Conservation (phyloP, 768 basidiomycete genomes). For the Panellus pusillus region DNA sequence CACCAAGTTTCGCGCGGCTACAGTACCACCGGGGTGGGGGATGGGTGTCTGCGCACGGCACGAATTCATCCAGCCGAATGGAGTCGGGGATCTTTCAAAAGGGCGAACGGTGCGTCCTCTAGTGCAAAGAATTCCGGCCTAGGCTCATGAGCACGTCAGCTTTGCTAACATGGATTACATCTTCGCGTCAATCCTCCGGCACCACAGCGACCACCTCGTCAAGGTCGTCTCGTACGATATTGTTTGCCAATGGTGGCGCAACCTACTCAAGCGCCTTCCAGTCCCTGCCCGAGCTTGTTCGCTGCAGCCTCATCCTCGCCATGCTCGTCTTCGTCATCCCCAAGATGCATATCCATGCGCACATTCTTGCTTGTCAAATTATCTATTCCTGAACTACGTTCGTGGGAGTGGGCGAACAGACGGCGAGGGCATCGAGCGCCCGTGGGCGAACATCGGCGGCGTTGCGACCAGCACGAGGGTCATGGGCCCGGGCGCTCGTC, state of each 20-base stretch:
- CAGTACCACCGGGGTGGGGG: slow-evolving; percentile 24
- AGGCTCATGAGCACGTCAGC: slow-evolving; percentile 30
- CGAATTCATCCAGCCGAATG: slow-evolving; percentile 23
- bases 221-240: slow-evolving; percentile 34
- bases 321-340: slow-evolving; percentile 30
- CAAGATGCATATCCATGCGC: slow-evolving; percentile 31
- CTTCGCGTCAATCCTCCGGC: slow-evolving; percentile 24
- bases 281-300: slow-evolving; percentile 14
- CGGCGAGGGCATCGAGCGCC: slow-evolving; percentile 35
- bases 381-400: slow-evolving; percentile 25
- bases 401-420: slow-evolving; percentile 33
- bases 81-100: slow-evolving; percentile 33
- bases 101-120: slow-evolving; percentile 29
- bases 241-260: slow-evolving; percentile 31
- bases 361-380: slow-evolving; percentile 25
- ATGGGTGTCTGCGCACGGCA: slow-evolving; percentile 27
- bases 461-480: slow-evolving; percentile 31
- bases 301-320: slow-evolving; percentile 6
- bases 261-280: slow-evolving; percentile 21
- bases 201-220: slow-evolving; percentile 4
- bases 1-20: slow-evolving; percentile 26
- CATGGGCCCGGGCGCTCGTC: slow-evolving; percentile 35
- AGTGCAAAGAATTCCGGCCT: background rate
- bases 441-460: slow-evolving; percentile 30
- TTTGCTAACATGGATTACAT: slow-evolving; percentile 40